Evolutionary conservation across 2,329 filamentous ascomycete genomes (phyloP), one percentile per base, ranked within the genome.

Genomic region (Pseudogymnoascus sp.): DNA sequence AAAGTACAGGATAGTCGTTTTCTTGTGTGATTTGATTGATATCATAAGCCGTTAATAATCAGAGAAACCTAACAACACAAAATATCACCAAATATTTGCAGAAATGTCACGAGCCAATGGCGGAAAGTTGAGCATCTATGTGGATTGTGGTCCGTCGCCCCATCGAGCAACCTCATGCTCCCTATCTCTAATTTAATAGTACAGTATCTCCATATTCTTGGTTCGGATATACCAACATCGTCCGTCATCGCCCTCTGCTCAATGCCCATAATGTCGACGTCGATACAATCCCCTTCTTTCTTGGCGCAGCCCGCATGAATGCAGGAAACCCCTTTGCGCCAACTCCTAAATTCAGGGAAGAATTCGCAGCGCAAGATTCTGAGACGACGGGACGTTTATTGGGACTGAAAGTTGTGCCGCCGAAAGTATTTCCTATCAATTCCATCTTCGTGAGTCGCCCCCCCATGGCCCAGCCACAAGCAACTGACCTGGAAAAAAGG

Each of bases 201-300:
- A 3, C 42, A 66, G 66, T 68, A 59, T 67, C 65, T 4, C 66
- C 65, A 12, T 68, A 68, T 61, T 68, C 66, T 14, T 68, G 66
- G 66, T 68, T 67, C 28, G 66, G 66, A 7, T 62, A 63, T 38
- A 65, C 63, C 40, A 66, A 63, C 53, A 59, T 59, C n/a, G 31
- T 67, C 23, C 62, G 61, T n/a, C 60, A 65, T 56, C 63, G 66
- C 3, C 65, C 65, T 2, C 47, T 60, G 2, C 64, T 68, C 11
- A 62, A 65, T 23, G 64, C 64, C 16, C 44, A 68, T 42, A 64
- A 64, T 35, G 62, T 68, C 18, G 40, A 44, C 14, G 65, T 68
- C n/a, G 61, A 68, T n/a, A 68, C 67, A 21, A 21, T 66, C 16
- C 66, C 66, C 2, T 68, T 68, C 62, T 67, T 68, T 35, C 64